Base-by-base conservation (phyloP, 2,329 filamentous ascomycete species). In the Capronia americana region DNA sequence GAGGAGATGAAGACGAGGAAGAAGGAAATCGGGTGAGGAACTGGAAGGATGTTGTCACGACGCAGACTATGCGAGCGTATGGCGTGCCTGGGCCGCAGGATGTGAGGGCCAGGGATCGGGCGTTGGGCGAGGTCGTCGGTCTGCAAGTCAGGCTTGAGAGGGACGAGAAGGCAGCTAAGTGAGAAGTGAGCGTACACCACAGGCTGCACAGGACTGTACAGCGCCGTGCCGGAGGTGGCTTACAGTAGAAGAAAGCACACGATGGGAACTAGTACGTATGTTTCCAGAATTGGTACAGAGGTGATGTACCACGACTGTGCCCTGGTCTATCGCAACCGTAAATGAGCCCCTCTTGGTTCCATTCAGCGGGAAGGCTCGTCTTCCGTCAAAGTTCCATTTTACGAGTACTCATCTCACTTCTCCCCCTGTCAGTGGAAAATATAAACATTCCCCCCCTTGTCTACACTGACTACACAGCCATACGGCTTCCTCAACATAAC, bases 401-500 rank as follows among this genome's bases (percentile, higher is more conserved):
- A n/a, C n/a, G n/a, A n/a, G n/a, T n/a, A 12, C 38, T n/a, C 38
- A 5, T 17, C 34, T 41, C 34, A 11, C 34, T 41, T 44, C 14
- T 7, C 17, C 1, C 6, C 53, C 28, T 11, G 20, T 77, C 76
- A 89, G 75, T 87, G 86, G 76, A 88, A 96, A 61, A 97, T 89
- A 83, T 95, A 96, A 54, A 98, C 88, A 76, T 94, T 89, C 0
- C 95, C 95, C 46, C 90, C 91, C 73, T 94, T 85, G 82, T 99
- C 95, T 61, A 91, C 93, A 71, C 91, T 96, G 57, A 98, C 84
- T 38, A 93, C 90, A 92, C 98, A 97, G 4, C 90, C 91, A 77
- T 96, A 97, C 26, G 95, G 95, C 70, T 87, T 84, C 81, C 97
- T 92, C 72, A 99, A 78, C 74, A 98, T 81, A n/a, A 90, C 90